A percentile compares a stretch with the other conserved stretches of the same genome.
Evolutionary conservation across 208 protist genomes (phyloP).

Genomic region (Acanthamoeba rhysodes): DNA sequence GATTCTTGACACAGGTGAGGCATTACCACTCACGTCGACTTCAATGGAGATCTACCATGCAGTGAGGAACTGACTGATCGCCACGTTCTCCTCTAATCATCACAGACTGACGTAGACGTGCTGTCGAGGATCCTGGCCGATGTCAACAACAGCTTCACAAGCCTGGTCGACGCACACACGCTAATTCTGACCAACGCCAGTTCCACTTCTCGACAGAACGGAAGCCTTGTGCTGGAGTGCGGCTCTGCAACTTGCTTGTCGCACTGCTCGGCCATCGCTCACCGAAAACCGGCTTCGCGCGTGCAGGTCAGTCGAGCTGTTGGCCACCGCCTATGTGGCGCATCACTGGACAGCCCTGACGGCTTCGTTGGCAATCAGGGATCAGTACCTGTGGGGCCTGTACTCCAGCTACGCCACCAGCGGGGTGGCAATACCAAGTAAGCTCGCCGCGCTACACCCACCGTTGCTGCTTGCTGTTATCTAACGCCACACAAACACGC

Average conservation of each 20-base stretch:
- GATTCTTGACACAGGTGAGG: background rate
- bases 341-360: constrained; percentile 15
- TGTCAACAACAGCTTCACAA: background rate
- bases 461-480: background rate
- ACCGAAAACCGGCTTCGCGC: background rate
- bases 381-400: constrained; percentile 9
- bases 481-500: background rate
- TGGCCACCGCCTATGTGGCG: background rate
- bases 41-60: background rate
- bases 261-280: too few relatives aligned
- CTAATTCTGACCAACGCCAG: background rate
- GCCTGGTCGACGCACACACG: background rate
- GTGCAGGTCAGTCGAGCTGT: background rate
- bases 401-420: background rate
- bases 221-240: background rate
- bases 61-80: background rate
- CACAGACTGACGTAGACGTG: background rate
- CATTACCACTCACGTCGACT: background rate
- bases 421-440: background rate
- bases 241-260: background rate
- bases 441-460: background rate
- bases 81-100: background rate
- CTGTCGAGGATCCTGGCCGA: background rate
- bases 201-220: background rate
- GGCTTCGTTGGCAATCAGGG: background rate